phyloP scores from a whole-genome alignment of 164 flowering plant genomes.

The Cinnamomum chago region DNA sequence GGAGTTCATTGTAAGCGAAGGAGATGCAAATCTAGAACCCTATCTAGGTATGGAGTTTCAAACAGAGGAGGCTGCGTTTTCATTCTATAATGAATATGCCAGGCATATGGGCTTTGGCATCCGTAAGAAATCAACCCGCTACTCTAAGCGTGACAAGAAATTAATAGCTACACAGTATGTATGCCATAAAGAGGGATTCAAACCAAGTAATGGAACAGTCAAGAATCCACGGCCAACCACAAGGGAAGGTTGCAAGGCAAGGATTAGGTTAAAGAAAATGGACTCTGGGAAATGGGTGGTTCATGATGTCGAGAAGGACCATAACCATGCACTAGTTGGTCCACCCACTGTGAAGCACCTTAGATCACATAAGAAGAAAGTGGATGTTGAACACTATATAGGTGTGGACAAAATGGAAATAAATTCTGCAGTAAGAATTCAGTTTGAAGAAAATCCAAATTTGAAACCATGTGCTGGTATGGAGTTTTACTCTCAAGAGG shows the following conservation, averaged over 20 bases:
- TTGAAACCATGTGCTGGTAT: conserved; percentile 18
- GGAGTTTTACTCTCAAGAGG: conserved; percentile 14
- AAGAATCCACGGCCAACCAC: conserved; percentile 10
- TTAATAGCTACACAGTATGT: conserved; percentile 40
- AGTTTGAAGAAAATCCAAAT: not conserved
- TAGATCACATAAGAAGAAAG: conserved; percentile 71
- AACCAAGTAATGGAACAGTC: conserved; percentile 27
- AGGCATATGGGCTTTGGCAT: conserved; percentile 57
- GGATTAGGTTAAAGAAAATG: conserved; percentile 51
- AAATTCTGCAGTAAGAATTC: not conserved
- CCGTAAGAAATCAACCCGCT: conserved; percentile 36
- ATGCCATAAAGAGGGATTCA: conserved; percentile 57
- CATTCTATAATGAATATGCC: conserved; percentile 65
- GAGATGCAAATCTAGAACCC: conserved; percentile 33
- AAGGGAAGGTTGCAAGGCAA: conserved; percentile 54
- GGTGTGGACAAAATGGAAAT: not conserved
- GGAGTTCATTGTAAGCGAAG: conserved; percentile 23
- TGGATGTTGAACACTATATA: not conserved
- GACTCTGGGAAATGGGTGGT: conserved; percentile 61
- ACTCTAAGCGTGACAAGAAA: conserved; percentile 42
- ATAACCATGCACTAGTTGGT: conserved; percentile 58
- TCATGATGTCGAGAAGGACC: conserved; percentile 67
- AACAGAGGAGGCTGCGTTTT: conserved; percentile 54
- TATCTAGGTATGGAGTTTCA: conserved; percentile 76
- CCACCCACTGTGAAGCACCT: conserved; percentile 76